Evolutionary conservation across 2,329 filamentous ascomycete species (phyloP).

Genomic region (Phyllosticta citribraziliensis): DNA sequence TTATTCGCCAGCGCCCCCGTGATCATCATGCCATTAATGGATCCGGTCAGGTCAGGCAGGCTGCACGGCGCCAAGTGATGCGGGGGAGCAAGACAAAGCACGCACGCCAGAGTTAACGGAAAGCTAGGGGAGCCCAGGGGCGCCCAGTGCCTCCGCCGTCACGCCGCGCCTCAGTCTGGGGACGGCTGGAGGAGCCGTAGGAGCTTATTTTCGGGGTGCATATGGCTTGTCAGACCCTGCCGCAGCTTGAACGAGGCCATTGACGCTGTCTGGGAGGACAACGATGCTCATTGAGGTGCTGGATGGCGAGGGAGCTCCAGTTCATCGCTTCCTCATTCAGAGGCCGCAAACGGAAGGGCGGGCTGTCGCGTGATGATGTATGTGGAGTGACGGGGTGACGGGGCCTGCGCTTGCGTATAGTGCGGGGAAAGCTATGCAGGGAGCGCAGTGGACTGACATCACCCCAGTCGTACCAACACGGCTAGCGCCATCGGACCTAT

Average conservation of each 20-base stretch:
- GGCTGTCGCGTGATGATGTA: slow-evolving; percentile 3
- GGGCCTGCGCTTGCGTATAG: neutral
- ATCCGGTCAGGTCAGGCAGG: neutral
- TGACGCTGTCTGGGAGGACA: neutral
- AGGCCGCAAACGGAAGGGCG: neutral
- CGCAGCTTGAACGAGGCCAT: neutral
- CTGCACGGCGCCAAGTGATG: neutral
- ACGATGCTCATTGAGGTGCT: no score
- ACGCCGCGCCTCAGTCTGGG: neutral
- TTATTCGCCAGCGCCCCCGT: neutral
- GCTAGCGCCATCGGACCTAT: neutral
- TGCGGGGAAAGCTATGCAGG: neutral
- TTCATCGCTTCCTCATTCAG: neutral
- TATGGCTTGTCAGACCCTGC: no score
- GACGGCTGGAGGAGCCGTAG: neutral
- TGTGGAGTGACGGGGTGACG: neutral
- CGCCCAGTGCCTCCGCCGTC: neutral
- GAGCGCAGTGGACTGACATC: neutral
- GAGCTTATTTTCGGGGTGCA: neutral
- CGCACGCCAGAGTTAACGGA: neutral
- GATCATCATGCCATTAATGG: neutral
- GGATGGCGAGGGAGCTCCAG: neutral
- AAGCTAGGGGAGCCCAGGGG: neutral
- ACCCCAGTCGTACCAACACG: neutral
- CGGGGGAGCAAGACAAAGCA: neutral